phyloP scores from a whole-genome alignment of 805 yeast genomes.

The Pichia scutulata region DNA sequence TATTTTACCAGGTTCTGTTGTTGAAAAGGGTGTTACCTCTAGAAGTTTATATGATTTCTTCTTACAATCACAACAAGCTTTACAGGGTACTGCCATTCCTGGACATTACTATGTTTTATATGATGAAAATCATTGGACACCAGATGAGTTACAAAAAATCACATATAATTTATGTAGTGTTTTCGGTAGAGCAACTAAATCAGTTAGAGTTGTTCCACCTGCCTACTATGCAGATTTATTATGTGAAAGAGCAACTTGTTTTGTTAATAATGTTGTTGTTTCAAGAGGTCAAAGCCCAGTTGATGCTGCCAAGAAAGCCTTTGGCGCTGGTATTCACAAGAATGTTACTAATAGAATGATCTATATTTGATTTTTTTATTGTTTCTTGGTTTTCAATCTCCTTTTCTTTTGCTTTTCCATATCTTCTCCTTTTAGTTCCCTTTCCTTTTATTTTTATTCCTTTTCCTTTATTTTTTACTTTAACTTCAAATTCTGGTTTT shows the following conservation, averaged over 20 bases:
- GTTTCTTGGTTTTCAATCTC: background rate
- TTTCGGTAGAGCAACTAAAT: constrained; percentile 26
- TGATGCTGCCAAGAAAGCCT: constrained; percentile 13
- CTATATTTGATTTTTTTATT: constrained; percentile 10
- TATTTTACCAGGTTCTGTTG: constrained; percentile 25
- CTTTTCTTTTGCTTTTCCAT: background rate
- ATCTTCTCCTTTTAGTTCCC: too few relatives aligned
- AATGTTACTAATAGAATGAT: constrained; percentile 17
- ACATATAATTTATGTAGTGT: constrained; percentile 26
- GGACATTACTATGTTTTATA: constrained; percentile 28
- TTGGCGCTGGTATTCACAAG: constrained; percentile 16
- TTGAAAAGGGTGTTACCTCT: constrained; percentile 28
- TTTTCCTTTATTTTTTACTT: too few relatives aligned
- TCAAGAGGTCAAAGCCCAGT: constrained; percentile 10
- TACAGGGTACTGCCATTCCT: constrained; percentile 30
- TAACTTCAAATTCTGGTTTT: too few relatives aligned
- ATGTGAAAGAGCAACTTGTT: constrained; percentile 26
- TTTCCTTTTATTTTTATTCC: too few relatives aligned
- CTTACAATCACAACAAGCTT: constrained; percentile 27
- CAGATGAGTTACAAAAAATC: constrained; percentile 22
- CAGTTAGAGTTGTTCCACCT: constrained; percentile 29
- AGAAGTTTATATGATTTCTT: constrained; percentile 25
- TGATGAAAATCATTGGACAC: constrained; percentile 23
- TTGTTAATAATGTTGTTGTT: constrained; percentile 10
- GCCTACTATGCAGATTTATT: constrained; percentile 26